Conservation (phyloP, 140 eudicot genomes). For the Senecio squalidus region DNA sequence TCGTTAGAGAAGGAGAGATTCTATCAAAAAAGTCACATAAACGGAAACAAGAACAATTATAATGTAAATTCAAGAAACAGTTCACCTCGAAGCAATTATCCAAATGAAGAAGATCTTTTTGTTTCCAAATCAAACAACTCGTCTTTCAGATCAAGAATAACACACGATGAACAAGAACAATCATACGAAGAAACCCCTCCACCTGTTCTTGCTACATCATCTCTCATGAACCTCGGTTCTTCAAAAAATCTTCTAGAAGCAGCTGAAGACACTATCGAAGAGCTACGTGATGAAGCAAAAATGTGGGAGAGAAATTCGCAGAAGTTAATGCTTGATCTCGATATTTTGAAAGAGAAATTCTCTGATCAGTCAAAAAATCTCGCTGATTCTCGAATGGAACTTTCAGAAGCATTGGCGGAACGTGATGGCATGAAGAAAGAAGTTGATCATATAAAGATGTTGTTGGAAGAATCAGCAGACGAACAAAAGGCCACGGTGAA, state of each 20-base stretch:
- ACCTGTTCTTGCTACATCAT: constrained; percentile 24
- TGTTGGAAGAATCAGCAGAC: constrained; percentile 36
- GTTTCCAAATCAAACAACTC: constrained; percentile 50
- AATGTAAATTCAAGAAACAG: constrained; percentile 23
- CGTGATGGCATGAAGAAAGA: constrained; percentile 60
- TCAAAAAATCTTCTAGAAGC: constrained; percentile 73
- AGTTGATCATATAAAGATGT: constrained; percentile 39
- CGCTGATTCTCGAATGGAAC: constrained; percentile 48
- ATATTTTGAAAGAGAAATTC: constrained; percentile 48
- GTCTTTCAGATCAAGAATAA: constrained; percentile 42
- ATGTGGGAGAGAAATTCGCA: constrained; percentile 88
- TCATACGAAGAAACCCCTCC: constrained; percentile 36
- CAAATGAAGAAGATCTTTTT: constrained; percentile 36
- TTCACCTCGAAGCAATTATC: constrained; percentile 27
- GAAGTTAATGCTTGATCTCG: constrained; percentile 67
- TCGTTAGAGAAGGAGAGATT: constrained; percentile 35
- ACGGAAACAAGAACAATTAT: constrained; percentile 29
- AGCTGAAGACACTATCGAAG: constrained; percentile 83
- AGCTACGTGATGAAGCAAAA: constrained; percentile 78
- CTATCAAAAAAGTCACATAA: constrained; percentile 20
- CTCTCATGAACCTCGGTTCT: constrained; percentile 37
- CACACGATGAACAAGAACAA: constrained; percentile 32
- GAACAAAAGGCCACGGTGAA: constrained; percentile 31
- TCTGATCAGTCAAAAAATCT: constrained; percentile 46
- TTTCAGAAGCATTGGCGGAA: constrained; percentile 50